Evolutionary conservation across 257 asterid genomes (phyloP).

Genomic region (Solanum raphanifolium): DNA sequence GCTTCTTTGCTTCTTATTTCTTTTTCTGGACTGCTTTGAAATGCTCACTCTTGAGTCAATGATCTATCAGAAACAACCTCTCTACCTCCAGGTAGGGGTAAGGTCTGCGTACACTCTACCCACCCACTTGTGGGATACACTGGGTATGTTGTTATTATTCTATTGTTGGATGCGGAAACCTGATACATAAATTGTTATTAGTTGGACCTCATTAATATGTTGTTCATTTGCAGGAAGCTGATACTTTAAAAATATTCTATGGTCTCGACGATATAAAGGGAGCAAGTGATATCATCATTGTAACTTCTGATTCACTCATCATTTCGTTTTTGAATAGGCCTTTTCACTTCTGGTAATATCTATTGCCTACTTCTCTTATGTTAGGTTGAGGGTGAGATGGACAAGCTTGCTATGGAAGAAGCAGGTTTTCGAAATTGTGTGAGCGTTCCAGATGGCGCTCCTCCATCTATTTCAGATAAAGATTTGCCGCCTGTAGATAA

Average conservation of each 20-base stretch:
- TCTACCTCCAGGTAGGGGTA: not conserved
- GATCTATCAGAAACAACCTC: too few relatives aligned
- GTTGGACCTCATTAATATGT: constrained; percentile 8
- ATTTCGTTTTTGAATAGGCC: not conserved
- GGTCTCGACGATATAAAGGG: constrained; percentile 89
- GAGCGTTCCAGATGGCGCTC: constrained; percentile 98
- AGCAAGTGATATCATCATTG: constrained; percentile 81
- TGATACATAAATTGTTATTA: not conserved
- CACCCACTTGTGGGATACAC: not conserved
- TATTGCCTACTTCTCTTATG: constrained; percentile 1
- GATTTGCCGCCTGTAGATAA: constrained; percentile 56
- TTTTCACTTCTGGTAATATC: constrained; percentile 6
- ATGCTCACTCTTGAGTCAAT: not conserved
- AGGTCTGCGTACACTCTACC: not conserved
- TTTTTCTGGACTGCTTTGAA: not conserved
- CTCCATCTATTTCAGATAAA: constrained; percentile 65
- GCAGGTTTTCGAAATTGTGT: constrained; percentile 91
- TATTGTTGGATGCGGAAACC: not conserved
- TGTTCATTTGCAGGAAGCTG: constrained; percentile 52
- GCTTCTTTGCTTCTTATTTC: not conserved
- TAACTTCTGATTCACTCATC: constrained; percentile 16
- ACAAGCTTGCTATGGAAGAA: constrained; percentile 98
- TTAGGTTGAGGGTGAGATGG: constrained; percentile 99
- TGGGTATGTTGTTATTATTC: not conserved
- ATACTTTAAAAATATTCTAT: constrained; percentile 72